Evolutionary conservation across 148 eudicot genomes (phyloP).

Genomic region (Rhododendron kiyosumense): DNA sequence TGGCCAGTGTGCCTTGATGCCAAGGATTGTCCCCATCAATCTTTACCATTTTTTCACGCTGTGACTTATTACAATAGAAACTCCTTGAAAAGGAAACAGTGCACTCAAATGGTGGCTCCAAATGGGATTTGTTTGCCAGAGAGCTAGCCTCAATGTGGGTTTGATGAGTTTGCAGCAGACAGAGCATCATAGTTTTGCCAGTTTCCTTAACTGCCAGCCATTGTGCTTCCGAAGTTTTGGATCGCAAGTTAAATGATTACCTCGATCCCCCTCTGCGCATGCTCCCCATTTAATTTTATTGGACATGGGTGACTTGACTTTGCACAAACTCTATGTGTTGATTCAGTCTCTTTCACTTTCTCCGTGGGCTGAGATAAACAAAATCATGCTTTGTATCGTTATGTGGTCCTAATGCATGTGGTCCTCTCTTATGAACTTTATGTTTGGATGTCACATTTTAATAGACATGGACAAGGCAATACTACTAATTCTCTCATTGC

Average conservation of each 20-base stretch:
- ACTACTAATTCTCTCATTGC: not conserved
- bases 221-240: not conserved
- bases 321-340: not conserved
- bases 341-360: not conserved
- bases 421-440: not conserved
- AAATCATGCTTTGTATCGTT: not conserved
- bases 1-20: not conserved
- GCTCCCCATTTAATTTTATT: not conserved
- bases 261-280: not conserved
- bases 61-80: not conserved
- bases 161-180: not conserved
- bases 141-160: not conserved
- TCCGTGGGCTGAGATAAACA: not conserved
- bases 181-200: not conserved
- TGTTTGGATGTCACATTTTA: too few relatives aligned
- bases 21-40: not conserved
- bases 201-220: constrained; percentile 10
- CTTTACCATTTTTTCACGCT: not conserved
- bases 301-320: constrained; percentile 2
- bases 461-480: too few relatives aligned
- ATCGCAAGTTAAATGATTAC: constrained; percentile 5
- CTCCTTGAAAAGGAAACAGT: not conserved
- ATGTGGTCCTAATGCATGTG: not conserved
- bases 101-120: not conserved
- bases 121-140: not conserved